Evolutionary conservation across 352 stramenopile genomes (phyloP).

Genomic region (Globisporangium nagaii): DNA sequence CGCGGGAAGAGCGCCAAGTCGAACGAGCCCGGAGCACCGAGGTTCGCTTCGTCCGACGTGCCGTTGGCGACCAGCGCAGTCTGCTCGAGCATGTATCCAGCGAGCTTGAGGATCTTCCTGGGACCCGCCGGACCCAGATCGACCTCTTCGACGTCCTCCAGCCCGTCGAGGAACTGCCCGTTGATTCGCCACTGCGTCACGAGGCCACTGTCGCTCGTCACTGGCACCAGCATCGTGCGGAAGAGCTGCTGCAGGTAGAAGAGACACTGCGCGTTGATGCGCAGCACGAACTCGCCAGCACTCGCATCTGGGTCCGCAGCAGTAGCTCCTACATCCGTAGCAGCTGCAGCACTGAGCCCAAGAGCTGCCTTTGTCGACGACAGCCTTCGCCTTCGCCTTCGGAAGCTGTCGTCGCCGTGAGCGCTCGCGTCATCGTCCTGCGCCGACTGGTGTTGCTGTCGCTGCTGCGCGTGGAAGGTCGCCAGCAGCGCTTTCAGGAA

Average conservation of each 20-base stretch:
- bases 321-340: neutral
- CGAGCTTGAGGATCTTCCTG: constrained; percentile 11
- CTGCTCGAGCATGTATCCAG: constrained; percentile 13
- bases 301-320: neutral
- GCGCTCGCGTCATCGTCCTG: neutral
- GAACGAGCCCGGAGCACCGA: constrained; percentile 6
- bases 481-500: constrained; percentile 10
- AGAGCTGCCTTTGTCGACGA: neutral
- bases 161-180: neutral
- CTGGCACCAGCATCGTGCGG: constrained; percentile 12
- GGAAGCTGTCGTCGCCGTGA: neutral
- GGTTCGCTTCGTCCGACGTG: neutral
- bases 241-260: constrained; percentile 20
- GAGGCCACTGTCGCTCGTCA: constrained; percentile 7
- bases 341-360: neutral
- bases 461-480: neutral
- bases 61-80: constrained; percentile 6
- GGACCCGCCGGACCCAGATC: constrained; percentile 10
- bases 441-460: neutral
- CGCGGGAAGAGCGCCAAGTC: constrained; percentile 17
- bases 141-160: constrained; percentile 2
- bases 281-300: constrained; percentile 4
- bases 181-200: constrained; percentile 17
- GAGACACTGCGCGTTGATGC: constrained; percentile 12
- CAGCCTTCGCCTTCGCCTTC: neutral